These are phyloP conservation scores for Poterioochromonas sp. DNA, from an alignment of 352 stramenopile species.

Conservation along the genomic window DNA sequence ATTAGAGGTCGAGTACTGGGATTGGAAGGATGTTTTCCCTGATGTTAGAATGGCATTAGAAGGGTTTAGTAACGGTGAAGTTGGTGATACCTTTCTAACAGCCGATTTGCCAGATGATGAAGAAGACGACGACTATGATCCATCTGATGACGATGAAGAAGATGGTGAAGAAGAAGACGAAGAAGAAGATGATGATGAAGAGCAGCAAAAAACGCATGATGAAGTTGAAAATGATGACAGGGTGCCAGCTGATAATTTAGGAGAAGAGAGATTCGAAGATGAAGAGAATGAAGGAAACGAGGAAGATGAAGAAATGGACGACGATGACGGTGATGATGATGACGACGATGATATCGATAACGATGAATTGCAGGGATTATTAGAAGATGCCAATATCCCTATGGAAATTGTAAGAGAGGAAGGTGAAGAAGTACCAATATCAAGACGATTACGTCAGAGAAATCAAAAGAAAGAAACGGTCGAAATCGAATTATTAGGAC, in stretches of 20 bases:
- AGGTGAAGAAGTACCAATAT: background rate
- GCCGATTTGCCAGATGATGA: background rate
- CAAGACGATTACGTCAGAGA: background rate
- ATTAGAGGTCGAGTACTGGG: background rate
- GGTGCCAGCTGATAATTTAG: background rate
- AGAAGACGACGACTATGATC: conserved; percentile 1
- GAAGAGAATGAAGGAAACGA: background rate
- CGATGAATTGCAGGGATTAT: background rate
- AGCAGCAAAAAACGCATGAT: background rate
- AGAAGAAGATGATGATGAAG: background rate
- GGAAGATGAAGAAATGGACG: background rate
- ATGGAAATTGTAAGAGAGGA: background rate
- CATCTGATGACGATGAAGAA: background rate
- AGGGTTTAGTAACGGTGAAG: background rate
- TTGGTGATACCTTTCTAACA: background rate
- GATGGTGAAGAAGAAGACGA: background rate
- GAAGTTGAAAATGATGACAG: background rate
- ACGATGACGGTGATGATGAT: background rate
- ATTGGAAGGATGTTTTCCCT: background rate
- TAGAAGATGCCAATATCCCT: background rate
- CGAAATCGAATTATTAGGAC: background rate
- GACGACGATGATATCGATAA: background rate
- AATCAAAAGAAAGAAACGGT: background rate
- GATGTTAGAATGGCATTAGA: background rate
- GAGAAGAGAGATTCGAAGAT: background rate